These are phyloP conservation scores for Eimeria necatrix DNA, from an alignment of 169 alveolate species.

Conservation along the genomic window DNA sequence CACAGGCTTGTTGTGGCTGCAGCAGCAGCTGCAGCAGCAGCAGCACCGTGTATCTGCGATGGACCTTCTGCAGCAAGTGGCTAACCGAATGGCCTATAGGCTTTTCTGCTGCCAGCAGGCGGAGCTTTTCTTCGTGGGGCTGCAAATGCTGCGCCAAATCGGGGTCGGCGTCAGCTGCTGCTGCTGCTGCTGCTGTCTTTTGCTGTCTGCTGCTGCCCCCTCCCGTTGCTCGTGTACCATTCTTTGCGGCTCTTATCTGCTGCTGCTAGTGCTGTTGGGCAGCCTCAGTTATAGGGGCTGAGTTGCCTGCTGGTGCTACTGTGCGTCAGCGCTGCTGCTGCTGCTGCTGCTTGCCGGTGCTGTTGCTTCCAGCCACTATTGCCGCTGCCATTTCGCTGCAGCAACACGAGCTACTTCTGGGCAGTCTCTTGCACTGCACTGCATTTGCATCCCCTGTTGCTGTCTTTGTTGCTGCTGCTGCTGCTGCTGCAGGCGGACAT, in stretches of 20 bases:
- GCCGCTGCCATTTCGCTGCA: not conserved
- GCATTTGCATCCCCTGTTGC: not conserved
- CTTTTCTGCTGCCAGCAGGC: conserved; percentile 86
- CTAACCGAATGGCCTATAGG: conserved; percentile 83
- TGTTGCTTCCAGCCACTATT: not conserved
- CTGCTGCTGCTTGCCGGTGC: not conserved
- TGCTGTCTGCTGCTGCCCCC: not conserved
- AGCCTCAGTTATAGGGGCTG: not conserved
- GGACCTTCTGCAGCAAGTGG: conserved; percentile 56
- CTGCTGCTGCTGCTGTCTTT: conserved; percentile 25
- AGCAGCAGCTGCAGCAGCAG: conserved; percentile 21
- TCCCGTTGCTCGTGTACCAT: not conserved
- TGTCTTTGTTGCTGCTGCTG: conserved; percentile 73
- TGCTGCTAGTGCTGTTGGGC: not conserved
- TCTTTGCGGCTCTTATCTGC: not conserved
- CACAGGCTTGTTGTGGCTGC: conserved; percentile 74
- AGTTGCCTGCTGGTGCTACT: not conserved
- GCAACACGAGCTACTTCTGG: not conserved
- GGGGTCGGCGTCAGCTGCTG: conserved; percentile 76
- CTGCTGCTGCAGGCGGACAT: conserved; percentile 84
- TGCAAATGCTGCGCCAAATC: conserved; percentile 88
- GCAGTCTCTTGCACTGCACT: not conserved
- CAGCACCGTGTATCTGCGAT: conserved; percentile 61
- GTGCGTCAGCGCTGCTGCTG: conserved; percentile 3
- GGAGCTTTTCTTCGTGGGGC: conserved; percentile 85